Conservation (phyloP, 805 yeast genomes). For the Cyberlindnera nakhonratchasimensis region DNA sequence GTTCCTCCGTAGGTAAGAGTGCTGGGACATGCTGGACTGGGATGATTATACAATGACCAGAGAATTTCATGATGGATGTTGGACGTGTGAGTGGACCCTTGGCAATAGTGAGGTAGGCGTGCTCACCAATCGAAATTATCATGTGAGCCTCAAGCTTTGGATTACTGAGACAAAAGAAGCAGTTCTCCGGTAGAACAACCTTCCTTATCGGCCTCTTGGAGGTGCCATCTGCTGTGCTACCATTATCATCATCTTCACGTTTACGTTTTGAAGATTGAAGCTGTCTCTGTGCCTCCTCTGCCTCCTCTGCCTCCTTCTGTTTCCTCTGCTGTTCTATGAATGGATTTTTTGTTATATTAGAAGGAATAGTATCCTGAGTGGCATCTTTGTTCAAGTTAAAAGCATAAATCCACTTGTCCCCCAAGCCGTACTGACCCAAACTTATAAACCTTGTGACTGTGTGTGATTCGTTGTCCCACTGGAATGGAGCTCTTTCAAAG, state of each 20-base stretch:
- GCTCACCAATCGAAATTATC: conserved; percentile 70
- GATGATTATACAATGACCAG: conserved; percentile 80
- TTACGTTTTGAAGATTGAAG: conserved; percentile 6
- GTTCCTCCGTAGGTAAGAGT: conserved; percentile 26
- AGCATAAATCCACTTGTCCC: conserved; percentile 73
- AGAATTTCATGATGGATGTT: conserved; percentile 45
- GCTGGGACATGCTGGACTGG: conserved; percentile 74
- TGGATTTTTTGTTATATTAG: conserved; percentile 33
- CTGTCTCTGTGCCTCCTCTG: conserved; percentile 11
- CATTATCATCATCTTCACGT: conserved; percentile 10
- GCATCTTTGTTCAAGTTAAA: conserved; percentile 41
- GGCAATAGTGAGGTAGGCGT: conserved; percentile 69
- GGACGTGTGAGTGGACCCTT: conserved; percentile 78
- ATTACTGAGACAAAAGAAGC: conserved; percentile 83
- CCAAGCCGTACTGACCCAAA: conserved; percentile 53
- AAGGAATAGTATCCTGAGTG: conserved; percentile 23
- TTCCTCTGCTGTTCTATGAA: conserved; percentile 13
- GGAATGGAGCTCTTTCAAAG: conserved; percentile 54
- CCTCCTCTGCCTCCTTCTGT: conserved; percentile 3
- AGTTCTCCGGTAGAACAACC: conserved; percentile 52
- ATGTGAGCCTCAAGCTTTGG: conserved; percentile 75
- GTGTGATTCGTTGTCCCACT: conserved; percentile 46
- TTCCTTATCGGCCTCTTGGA: conserved; percentile 23
- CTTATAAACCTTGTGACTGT: conserved; percentile 61
- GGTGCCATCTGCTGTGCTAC: conserved; percentile 3